phyloP scores from a whole-genome alignment of 177 flowering plant genomes.

The Vitis hybrid region DNA sequence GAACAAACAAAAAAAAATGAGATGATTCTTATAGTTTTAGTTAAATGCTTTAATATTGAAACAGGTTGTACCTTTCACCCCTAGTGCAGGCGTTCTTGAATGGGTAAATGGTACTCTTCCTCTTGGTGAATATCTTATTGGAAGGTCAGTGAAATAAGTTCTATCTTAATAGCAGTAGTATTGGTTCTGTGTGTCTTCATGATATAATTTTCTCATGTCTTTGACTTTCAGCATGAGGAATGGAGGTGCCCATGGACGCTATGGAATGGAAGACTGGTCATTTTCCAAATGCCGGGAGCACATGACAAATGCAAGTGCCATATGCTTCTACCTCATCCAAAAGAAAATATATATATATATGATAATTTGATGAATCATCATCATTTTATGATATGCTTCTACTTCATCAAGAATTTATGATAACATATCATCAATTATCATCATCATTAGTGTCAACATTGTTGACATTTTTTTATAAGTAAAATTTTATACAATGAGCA shows the following conservation, averaged over 20 bases:
- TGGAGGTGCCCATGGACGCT: constrained; percentile 98
- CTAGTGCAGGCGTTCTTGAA: constrained; percentile 99
- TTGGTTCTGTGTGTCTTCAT: neutral
- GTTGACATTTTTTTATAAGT: too few species aligned
- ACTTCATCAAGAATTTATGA: too few species aligned
- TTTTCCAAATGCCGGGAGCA: constrained; percentile 76
- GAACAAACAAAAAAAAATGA: too few species aligned
- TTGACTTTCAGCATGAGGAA: constrained; percentile 58
- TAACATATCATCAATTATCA: too few species aligned
- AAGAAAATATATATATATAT: too few species aligned
- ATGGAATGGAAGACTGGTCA: constrained; percentile 86
- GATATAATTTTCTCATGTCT: constrained; percentile 6
- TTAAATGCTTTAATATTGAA: constrained; percentile 12
- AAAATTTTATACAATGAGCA: too few species aligned
- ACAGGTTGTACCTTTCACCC: constrained; percentile 98
- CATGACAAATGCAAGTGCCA: constrained; percentile 69
- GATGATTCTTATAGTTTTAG: too few species aligned
- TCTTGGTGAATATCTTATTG: constrained; percentile 92
- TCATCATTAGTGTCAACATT: too few species aligned
- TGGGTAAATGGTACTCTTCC: constrained; percentile 98
- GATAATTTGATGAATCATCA: too few species aligned
- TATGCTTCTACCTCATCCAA: neutral
- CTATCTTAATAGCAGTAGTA: neutral
- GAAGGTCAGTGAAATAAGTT: constrained; percentile 61
- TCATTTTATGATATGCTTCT: too few species aligned